Base-by-base conservation (phyloP, 2,329 filamentous ascomycete genomes). In the Fusarium xylarioides region DNA sequence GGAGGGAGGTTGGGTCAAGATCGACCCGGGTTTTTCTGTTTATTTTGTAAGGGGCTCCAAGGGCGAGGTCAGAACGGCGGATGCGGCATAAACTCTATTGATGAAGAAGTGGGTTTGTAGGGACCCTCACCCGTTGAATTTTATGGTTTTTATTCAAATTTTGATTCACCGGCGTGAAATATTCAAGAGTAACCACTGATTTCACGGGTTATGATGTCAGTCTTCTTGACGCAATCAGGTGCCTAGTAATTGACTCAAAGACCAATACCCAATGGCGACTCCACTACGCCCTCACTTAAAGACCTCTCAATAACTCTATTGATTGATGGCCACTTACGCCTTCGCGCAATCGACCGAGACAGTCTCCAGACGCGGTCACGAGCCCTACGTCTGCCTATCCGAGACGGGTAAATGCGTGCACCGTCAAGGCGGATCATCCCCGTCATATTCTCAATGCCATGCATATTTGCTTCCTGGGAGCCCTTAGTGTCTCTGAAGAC, bases 91-190 rank as follows among this genome's bases (percentile, higher is more conserved):
- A 49, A 3, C 21, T 18, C 21, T 0, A 4, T 12, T n/a, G 11
- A 32, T 2, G 7, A n/a, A n/a, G 44, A n/a, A 0, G 14, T n/a
- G 4, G 1, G 14, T 8, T n/a, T n/a, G 14, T 0, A n/a, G 0
- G 28, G 10, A n/a, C 4, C 5, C 1, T 44, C 5, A 28, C 12
- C 0, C 6, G 5, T 28, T 11, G 2, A 3, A 0, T 28, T 15
- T 0, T 28, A 21, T 19, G 1, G 11, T 19, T 28, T 46, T 4
- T 19, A 4, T 14, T 5, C 16, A 44, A 12, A 7, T 4, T 21
- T 23, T 11, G 5, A 19, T 26, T 26, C 11, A 9, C 19, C 5
- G 0, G 16, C 43, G 19, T 1, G 2, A 14, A 19, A 44, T 7
- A 6, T 10, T 5, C 7, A 28, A 15, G 4, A 46, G 43, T 26